Evolutionary conservation across 345 rosid species (phyloP), one percentile per base, ranked within the genome.

Genomic region (Camelina laxa): DNA sequence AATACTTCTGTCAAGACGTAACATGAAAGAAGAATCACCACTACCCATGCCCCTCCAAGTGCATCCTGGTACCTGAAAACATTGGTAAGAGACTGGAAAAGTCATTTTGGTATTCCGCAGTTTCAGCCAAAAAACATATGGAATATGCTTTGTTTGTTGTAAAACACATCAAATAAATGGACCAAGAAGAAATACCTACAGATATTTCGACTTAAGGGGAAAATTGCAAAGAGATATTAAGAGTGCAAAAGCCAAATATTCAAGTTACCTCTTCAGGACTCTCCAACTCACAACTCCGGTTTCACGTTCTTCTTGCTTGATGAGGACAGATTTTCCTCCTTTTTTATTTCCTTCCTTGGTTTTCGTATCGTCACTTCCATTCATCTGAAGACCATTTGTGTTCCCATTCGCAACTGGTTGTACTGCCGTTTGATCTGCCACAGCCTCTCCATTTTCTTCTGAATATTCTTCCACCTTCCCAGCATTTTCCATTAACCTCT

Each of bases 271-370:
- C 63, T 72, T 72, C 73, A 92, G 74, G 65, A 95, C 98, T 71
- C 85, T 84, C 87, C 74, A 82, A 70, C 96, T 95, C 72, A 92
- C 82, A 62, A 95, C 99, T 69, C 99, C 98, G 8, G 91, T 92
- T 88, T 95, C 99, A 30, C 97, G 87, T 76, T 95, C 99, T 84
- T 95, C 99, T 80, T 90, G 89, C 88, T 95, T 95, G 78, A 95
- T 85, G 80, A 95, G 98, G 63, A 95, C 83, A 58, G 99, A 89
- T 70, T 92, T 95, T 44, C 92, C 88, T 82, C 48, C 67, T 70
- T 67, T 60, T 50, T 57, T 48, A 14, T 19, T 31, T 57, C 66
- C 72, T 36, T 79, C 89, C 61, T 85, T 83, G 14, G 62, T 16
- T 75, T 90, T 80, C 8, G 76, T 82, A 27, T 70, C 20, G 49